phyloP scores from a whole-genome alignment of 176 grass and related monocot species.

The Eragrostis nindensis region DNA sequence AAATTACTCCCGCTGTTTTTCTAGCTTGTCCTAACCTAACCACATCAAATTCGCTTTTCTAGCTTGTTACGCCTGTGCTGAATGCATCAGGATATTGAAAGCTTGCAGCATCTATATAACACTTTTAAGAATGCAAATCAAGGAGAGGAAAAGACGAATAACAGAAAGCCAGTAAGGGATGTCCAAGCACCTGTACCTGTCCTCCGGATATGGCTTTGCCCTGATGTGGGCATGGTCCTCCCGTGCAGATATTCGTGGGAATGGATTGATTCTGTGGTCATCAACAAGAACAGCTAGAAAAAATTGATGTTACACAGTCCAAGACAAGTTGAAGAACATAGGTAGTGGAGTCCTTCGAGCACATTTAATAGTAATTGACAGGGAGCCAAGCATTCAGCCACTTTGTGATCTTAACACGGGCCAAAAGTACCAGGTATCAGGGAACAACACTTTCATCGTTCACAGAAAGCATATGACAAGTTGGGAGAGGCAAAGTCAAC shows the following conservation, averaged over 20 bases:
- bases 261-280: conserved; percentile 29
- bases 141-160: neutral
- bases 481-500: conserved; percentile 23
- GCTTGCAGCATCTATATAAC: neutral
- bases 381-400: neutral
- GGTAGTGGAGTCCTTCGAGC: neutral
- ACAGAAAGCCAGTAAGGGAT: neutral
- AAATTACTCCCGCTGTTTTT: no score
- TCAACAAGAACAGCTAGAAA: conserved; percentile 20
- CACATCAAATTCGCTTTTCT: neutral
- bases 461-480: conserved; percentile 47
- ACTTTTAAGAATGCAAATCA: conserved; percentile 11
- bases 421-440: conserved; percentile 17
- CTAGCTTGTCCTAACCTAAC: no score
- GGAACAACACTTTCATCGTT: neutral
- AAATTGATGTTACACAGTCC: neutral
- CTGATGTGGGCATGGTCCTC: neutral
- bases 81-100: neutral
- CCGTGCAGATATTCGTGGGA: conserved; percentile 25
- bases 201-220: neutral
- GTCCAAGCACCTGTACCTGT: neutral
- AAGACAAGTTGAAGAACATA: neutral
- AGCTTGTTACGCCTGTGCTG: neutral
- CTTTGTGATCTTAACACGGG: conserved; percentile 38
- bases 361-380: conserved; percentile 6